Evolutionary conservation across 352 stramenopile genomes (phyloP).

Genomic region (Phytopythium boreale): DNA sequence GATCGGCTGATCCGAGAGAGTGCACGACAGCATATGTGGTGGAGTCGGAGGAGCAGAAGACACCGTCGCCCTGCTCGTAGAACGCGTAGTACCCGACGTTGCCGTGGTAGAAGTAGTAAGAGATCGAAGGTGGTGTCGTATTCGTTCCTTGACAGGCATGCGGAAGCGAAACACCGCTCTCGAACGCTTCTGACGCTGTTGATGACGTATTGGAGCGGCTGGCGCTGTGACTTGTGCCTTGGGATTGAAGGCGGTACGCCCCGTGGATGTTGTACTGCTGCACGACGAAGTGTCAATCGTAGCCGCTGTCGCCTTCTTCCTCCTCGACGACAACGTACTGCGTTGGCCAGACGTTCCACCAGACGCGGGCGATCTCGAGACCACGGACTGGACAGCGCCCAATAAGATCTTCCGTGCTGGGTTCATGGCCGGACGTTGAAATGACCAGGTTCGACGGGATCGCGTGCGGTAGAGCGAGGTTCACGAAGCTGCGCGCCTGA

Average conservation of each 20-base stretch:
- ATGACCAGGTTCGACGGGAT: slow-evolving; percentile 17
- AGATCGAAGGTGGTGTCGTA: not conserved
- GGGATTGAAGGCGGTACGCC: not conserved
- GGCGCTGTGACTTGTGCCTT: no score
- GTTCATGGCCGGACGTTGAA: not conserved
- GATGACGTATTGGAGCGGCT: not conserved
- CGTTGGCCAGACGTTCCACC: slow-evolving; percentile 27
- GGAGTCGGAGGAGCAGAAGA: slow-evolving; percentile 10
- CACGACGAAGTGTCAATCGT: slow-evolving; percentile 24
- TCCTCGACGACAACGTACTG: slow-evolving; percentile 9
- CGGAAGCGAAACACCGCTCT: not conserved
- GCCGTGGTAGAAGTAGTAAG: slow-evolving; percentile 9
- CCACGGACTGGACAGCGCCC: slow-evolving; percentile 21
- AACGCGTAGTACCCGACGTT: slow-evolving; percentile 7
- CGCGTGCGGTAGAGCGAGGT: slow-evolving; percentile 24
- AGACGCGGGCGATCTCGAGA: slow-evolving; percentile 25
- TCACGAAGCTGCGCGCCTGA: slow-evolving; percentile 24
- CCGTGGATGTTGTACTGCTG: slow-evolving; percentile 14
- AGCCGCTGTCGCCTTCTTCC: not conserved
- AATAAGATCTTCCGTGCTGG: slow-evolving; percentile 9
- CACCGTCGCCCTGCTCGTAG: not conserved
- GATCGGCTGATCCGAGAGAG: slow-evolving; percentile 22
- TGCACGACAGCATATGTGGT: slow-evolving; percentile 24
- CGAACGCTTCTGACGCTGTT: not conserved
- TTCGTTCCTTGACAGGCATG: not conserved